Conservation (phyloP, 2,329 filamentous ascomycete genomes). For the Monascus ruber region DNA sequence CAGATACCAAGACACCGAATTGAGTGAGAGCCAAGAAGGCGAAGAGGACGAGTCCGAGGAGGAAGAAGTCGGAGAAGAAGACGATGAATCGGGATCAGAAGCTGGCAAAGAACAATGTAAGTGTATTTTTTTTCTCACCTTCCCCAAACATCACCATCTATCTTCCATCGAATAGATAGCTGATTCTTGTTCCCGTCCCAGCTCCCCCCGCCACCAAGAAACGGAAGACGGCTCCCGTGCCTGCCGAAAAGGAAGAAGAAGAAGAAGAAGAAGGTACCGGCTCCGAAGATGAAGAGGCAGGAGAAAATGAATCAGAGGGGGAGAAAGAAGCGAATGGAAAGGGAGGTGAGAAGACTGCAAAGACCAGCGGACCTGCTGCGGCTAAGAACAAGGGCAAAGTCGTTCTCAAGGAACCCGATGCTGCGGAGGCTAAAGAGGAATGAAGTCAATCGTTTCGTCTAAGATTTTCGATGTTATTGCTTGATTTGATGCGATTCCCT, state of each 20-base stretch:
- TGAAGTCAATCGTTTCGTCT: constrained; percentile 5
- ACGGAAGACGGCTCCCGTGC: constrained; percentile 12
- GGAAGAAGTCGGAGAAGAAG: constrained; percentile 14
- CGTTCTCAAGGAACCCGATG: constrained; percentile 17
- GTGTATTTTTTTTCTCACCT: constrained; percentile 2
- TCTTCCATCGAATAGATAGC: neutral
- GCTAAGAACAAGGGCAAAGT: constrained; percentile 19
- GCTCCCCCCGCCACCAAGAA: constrained; percentile 14
- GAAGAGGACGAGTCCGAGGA: constrained; percentile 12
- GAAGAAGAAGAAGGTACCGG: constrained; percentile 17
- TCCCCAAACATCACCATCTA: neutral
- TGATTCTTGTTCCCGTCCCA: neutral
- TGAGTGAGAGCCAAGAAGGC: constrained; percentile 22
- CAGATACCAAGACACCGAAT: neutral
- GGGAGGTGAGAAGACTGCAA: constrained; percentile 17
- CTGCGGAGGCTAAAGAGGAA: constrained; percentile 21
- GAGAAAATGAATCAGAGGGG: constrained; percentile 11
- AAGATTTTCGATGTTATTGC: neutral
- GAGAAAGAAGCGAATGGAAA: constrained; percentile 16
- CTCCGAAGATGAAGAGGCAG: constrained; percentile 12
- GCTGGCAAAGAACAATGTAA: constrained; percentile 4
- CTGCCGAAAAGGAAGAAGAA: constrained; percentile 11
- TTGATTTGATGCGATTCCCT: neutral
- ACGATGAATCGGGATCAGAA: constrained; percentile 8
- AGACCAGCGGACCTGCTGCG: constrained; percentile 21